Conservation (phyloP, 2,329 filamentous ascomycete species). For the Colletotrichum incanum region DNA sequence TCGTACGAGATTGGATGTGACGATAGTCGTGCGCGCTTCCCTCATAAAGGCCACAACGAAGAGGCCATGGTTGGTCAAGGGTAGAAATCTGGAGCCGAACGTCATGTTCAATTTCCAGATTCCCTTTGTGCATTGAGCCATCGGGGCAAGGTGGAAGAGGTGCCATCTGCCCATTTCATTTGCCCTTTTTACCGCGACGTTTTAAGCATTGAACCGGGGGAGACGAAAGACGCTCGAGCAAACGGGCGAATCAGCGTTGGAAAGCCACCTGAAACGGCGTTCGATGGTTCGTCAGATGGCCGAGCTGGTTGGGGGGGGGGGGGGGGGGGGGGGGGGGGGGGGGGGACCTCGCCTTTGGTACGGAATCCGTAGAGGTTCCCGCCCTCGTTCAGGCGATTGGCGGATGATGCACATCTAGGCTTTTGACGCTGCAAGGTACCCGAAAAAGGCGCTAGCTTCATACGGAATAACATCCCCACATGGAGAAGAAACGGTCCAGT, state of each 20-base stretch:
- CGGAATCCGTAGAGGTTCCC: neutral
- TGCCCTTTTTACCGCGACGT: slow-evolving; percentile 25
- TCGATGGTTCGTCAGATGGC: slow-evolving; percentile 39
- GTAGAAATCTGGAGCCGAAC: slow-evolving; percentile 1
- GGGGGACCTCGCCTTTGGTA: too few species aligned
- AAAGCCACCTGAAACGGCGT: slow-evolving; percentile 34
- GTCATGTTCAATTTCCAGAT: slow-evolving; percentile 34
- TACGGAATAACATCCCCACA: neutral
- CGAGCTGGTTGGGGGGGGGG: neutral
- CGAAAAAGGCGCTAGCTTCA: slow-evolving; percentile 13
- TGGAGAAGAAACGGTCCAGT: slow-evolving; percentile 11
- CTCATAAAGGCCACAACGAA: neutral
- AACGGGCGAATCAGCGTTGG: slow-evolving; percentile 33
- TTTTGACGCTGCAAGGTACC: slow-evolving; percentile 41
- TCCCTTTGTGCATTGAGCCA: slow-evolving; percentile 7
- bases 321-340: neutral
- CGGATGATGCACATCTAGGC: slow-evolving; percentile 35
- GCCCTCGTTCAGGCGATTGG: slow-evolving; percentile 29
- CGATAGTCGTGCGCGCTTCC: slow-evolving; percentile 22
- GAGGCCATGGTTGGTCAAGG: slow-evolving; percentile 1
- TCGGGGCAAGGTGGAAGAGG: neutral
- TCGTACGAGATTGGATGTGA: slow-evolving; percentile 15
- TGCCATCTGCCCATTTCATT: slow-evolving; percentile 2
- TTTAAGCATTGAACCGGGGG: neutral
- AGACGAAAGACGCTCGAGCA: neutral